A percentile compares a stretch with the other conserved stretches of the same genome.
Conservation (phyloP, 139 green algal genomes). For the Tetraselmis striata region DNA sequence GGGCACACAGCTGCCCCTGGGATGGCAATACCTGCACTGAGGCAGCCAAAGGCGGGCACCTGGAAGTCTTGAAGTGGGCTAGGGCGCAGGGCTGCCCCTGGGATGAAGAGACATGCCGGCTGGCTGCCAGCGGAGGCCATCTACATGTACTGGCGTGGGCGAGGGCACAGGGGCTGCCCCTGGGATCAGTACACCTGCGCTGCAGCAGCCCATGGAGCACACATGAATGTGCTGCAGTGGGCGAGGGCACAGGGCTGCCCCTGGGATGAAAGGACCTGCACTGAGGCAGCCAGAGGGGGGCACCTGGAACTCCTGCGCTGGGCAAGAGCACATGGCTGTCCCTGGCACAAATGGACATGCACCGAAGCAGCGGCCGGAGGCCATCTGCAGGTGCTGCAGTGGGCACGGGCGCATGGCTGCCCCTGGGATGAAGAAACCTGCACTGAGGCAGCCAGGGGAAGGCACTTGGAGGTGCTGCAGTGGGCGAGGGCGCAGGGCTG, state of each 20-base stretch:
- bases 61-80: no score
- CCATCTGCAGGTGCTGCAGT: background rate
- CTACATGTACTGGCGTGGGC: background rate
- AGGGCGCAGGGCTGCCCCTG: no score
- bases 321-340: background rate
- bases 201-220: no score
- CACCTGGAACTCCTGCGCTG: background rate
- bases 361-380: background rate
- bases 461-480: background rate
- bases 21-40: no score
- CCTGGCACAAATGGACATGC: background rate
- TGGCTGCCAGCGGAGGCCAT: background rate
- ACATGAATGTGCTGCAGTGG: no score
- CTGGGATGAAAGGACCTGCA: no score
- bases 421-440: background rate
- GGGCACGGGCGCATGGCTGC: background rate
- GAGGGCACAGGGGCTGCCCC: background rate
- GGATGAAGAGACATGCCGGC: no score
- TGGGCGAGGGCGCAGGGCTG: background rate
- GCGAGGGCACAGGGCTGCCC: no score
- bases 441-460: no score
- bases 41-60: no score
- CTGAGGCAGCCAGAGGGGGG: no score
- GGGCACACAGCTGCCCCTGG: no score
- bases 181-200: background rate